These are phyloP conservation scores for Vicia villosa DNA, from an alignment of 306 rosid species.

Conservation along the genomic window DNA sequence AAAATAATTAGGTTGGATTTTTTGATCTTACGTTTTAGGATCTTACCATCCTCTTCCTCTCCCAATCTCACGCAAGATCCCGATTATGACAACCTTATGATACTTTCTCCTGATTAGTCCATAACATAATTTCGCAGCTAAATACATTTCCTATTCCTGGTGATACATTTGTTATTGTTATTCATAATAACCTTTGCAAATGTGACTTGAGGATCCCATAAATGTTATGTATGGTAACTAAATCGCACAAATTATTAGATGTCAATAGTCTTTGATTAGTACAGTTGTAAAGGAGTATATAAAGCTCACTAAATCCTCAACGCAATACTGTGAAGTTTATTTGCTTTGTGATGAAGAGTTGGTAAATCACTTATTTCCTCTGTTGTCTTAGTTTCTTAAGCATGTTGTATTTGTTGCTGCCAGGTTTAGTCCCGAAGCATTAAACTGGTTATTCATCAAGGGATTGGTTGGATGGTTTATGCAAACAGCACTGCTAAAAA, in stretches of 20 bases:
- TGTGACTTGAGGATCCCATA: neutral
- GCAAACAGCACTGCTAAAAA: slow-evolving; percentile 74
- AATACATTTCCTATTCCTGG: slow-evolving; percentile 1
- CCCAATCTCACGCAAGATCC: no score
- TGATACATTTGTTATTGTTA: slow-evolving; percentile 12
- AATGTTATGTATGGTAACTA: slow-evolving; percentile 9
- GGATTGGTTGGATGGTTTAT: slow-evolving; percentile 86
- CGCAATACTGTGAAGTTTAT: neutral
- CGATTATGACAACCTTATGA: neutral
- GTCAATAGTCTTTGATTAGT: neutral
- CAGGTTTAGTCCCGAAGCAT: slow-evolving; percentile 94
- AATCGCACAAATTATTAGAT: neutral
- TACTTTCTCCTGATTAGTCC: neutral
- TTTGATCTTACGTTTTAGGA: no score
- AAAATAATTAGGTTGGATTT: no score
- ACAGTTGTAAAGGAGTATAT: neutral
- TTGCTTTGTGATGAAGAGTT: slow-evolving; percentile 29
- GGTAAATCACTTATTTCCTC: neutral
- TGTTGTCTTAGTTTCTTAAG: slow-evolving; percentile 18
- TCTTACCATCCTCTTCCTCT: no score
- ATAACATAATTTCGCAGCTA: neutral
- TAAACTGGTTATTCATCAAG: slow-evolving; percentile 87
- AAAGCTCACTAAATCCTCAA: neutral
- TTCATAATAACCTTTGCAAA: neutral
- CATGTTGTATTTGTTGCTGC: slow-evolving; percentile 24